A percentile compares a stretch with the other conserved stretches of the same genome.
These are phyloP conservation scores for Blakeslea trispora DNA, from an alignment of 371 early-diverging fungal species.

Conservation along the genomic window DNA sequence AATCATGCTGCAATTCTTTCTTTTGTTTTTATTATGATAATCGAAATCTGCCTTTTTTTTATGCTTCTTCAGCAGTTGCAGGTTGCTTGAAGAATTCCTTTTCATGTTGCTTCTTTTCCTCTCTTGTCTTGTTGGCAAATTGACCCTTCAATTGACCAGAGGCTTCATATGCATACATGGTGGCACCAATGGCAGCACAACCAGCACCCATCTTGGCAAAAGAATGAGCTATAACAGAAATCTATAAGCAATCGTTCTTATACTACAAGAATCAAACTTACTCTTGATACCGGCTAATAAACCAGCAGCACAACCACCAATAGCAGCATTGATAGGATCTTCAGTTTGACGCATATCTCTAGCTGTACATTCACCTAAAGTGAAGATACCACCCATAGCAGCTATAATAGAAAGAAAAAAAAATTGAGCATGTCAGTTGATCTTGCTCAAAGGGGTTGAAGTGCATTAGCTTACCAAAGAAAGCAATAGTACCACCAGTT, in stretches of 20 bases:
- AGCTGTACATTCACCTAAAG: conserved; percentile 65
- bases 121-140: conserved; percentile 46
- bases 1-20: neutral
- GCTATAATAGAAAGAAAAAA: conserved; percentile 37
- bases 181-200: conserved; percentile 68
- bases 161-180: conserved; percentile 74
- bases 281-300: conserved; percentile 69
- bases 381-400: conserved; percentile 81
- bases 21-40: neutral
- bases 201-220: conserved; percentile 60
- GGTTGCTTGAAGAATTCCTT: conserved; percentile 51
- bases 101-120: conserved; percentile 55
- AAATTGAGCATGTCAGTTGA: neutral
- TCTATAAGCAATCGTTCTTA: neutral
- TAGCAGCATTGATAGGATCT: conserved; percentile 70
- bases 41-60: neutral
- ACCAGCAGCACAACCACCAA: conserved; percentile 79
- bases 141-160: conserved; percentile 66
- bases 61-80: conserved; percentile 30
- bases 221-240: conserved; percentile 49
- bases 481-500: conserved; percentile 70
- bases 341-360: conserved; percentile 64
- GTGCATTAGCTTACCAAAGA: conserved; percentile 59
- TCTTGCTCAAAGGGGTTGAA: neutral
- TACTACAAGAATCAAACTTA: conserved; percentile 21